Evolutionary conservation across 176 grass and related monocot species (phyloP).

Genomic region (Thinopyrum elongatum): DNA sequence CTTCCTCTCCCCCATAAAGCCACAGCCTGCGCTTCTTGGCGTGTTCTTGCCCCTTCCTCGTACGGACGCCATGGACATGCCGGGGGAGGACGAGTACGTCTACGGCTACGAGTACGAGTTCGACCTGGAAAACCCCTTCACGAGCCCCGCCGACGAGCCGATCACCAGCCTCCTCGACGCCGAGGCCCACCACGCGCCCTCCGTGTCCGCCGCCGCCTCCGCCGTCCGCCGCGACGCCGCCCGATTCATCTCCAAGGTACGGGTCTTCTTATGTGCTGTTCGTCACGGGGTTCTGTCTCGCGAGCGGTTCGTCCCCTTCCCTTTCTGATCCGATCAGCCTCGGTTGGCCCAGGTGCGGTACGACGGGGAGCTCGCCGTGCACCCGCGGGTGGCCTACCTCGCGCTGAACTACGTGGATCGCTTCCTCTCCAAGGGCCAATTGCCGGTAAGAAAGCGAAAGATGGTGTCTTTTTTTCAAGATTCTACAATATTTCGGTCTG

Average conservation of each 20-base stretch:
- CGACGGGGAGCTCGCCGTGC: slow-evolving; percentile 41
- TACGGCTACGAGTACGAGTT: slow-evolving; percentile 66
- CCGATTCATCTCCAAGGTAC: slow-evolving; percentile 76
- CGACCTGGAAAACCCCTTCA: slow-evolving; percentile 98
- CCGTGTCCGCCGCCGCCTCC: slow-evolving; percentile 39
- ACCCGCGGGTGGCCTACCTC: slow-evolving; percentile 87
- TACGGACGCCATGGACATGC: slow-evolving; percentile 36
- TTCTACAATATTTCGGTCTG: slow-evolving; percentile 23
- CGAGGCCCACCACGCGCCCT: slow-evolving; percentile 56
- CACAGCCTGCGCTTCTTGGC: slow-evolving; percentile 19
- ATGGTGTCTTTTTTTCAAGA: not conserved
- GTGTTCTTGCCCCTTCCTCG: slow-evolving; percentile 19
- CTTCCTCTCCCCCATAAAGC: slow-evolving; percentile 55
- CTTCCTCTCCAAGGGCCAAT: slow-evolving; percentile 79
- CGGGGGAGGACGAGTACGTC: not conserved
- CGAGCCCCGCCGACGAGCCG: slow-evolving; percentile 70
- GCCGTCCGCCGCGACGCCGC: slow-evolving; percentile 48
- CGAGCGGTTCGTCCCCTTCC: not conserved
- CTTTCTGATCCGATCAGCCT: slow-evolving; percentile 23
- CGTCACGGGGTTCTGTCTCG: not conserved
- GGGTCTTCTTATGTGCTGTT: not conserved
- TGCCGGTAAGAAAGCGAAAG: slow-evolving; percentile 50
- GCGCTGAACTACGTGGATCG: slow-evolving; percentile 97
- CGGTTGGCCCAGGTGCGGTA: slow-evolving; percentile 50
- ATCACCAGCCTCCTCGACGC: slow-evolving; percentile 46